These are phyloP conservation scores for Thelephora ganbajun DNA, from an alignment of 768 basidiomycete species.

Conservation along the genomic window DNA sequence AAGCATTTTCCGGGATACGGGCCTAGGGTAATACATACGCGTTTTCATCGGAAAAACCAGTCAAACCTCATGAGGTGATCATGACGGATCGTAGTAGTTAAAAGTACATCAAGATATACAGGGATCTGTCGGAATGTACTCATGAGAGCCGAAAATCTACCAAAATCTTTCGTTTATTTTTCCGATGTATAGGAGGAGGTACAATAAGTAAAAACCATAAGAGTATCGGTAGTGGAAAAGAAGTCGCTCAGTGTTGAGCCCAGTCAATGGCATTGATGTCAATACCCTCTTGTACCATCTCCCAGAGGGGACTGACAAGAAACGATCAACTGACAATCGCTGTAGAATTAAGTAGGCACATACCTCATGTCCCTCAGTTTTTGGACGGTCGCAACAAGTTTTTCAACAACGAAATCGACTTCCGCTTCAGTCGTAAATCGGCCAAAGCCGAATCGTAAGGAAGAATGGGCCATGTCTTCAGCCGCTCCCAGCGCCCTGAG, in stretches of 20 bases:
- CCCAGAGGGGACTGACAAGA: constrained; percentile 74
- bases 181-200: too few relatives aligned
- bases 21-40: too few relatives aligned
- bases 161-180: too few relatives aligned
- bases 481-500: constrained; percentile 91
- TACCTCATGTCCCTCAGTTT: constrained; percentile 89
- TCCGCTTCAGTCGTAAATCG: constrained; percentile 97
- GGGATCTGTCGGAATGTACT: too few relatives aligned
- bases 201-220: too few relatives aligned
- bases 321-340: constrained; percentile 1
- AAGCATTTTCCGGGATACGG: too few relatives aligned
- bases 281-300: constrained; percentile 99
- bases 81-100: too few relatives aligned
- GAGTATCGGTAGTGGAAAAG: too few relatives aligned
- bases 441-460: constrained; percentile 92
- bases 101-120: too few relatives aligned
- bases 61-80: too few relatives aligned
- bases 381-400: constrained; percentile 79
- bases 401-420: constrained; percentile 83
- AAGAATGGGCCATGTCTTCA: constrained; percentile 98
- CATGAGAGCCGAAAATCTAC: too few relatives aligned
- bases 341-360: constrained; percentile 10
- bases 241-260: constrained; percentile 44
- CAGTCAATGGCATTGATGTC: constrained; percentile 92
- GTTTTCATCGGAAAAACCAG: too few relatives aligned